Evolutionary conservation across 2,329 filamentous ascomycete genomes (phyloP).

Genomic region (Pyrenophora tritici-repentis): DNA sequence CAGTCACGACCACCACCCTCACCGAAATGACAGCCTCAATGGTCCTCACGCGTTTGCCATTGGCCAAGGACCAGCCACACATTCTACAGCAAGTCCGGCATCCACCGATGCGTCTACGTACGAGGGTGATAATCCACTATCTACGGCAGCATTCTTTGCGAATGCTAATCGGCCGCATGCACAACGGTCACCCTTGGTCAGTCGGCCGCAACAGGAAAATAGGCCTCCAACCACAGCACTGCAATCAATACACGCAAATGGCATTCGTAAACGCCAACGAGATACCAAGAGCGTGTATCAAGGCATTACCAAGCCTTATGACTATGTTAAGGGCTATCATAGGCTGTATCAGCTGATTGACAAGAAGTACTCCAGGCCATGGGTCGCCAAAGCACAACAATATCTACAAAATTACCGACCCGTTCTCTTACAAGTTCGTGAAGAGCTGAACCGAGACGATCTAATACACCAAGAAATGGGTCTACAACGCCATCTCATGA

Average conservation of each 20-base stretch:
- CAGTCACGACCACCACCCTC: slow-evolving; percentile 34
- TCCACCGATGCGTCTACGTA: slow-evolving; percentile 51
- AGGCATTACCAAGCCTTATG: slow-evolving; percentile 86
- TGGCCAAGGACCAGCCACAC: slow-evolving; percentile 60
- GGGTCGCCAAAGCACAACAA: slow-evolving; percentile 81
- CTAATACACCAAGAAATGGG: slow-evolving; percentile 98
- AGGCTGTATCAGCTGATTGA: slow-evolving; percentile 80
- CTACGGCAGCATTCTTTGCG: slow-evolving; percentile 42
- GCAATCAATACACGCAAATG: slow-evolving; percentile 40
- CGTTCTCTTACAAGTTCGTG: slow-evolving; percentile 89
- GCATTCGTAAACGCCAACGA: slow-evolving; percentile 57
- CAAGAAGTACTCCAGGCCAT: slow-evolving; percentile 75
- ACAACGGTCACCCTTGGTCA: slow-evolving; percentile 36
- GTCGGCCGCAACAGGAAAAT: slow-evolving; percentile 33
- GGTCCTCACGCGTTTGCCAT: slow-evolving; percentile 65
- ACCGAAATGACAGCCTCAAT: slow-evolving; percentile 42
- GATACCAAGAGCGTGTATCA: slow-evolving; percentile 89
- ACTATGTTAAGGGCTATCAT: slow-evolving; percentile 89
- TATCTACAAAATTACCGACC: slow-evolving; percentile 88
- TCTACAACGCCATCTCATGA: slow-evolving; percentile 88
- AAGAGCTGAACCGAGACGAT: slow-evolving; percentile 85
- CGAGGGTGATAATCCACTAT: slow-evolving; percentile 50
- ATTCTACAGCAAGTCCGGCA: slow-evolving; percentile 63
- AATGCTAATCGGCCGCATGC: slow-evolving; percentile 38
- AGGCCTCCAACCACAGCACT: slow-evolving; percentile 36